Percentiles rank a stretch among this genome's conserved stretches.
phyloP scores from a whole-genome alignment of 2,329 filamentous ascomycete species.

The Penicillium crustosum region DNA sequence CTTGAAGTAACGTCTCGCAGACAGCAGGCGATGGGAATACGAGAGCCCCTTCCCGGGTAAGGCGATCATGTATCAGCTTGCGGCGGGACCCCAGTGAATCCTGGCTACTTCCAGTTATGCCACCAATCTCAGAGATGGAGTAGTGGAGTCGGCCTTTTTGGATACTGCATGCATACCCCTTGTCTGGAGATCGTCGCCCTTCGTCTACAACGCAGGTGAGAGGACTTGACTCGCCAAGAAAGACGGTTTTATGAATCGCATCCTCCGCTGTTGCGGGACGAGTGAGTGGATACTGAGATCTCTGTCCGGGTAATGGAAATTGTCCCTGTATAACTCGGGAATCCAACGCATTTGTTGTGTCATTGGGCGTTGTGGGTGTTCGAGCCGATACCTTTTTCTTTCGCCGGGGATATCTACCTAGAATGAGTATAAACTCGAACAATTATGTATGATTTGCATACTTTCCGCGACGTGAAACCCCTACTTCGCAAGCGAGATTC shows the following conservation, averaged over 20 bases:
- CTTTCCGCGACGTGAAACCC: conserved; percentile 47
- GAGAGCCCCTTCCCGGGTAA: conserved; percentile 42
- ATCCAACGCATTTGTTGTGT: not conserved
- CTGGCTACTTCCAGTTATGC: conserved; percentile 17
- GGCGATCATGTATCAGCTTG: conserved; percentile 32
- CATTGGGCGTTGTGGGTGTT: not conserved
- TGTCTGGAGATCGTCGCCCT: conserved; percentile 28
- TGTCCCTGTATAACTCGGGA: not conserved
- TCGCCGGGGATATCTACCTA: conserved; percentile 21
- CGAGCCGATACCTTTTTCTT: conserved; percentile 17
- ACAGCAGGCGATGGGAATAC: conserved; percentile 47
- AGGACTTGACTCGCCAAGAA: conserved; percentile 51
- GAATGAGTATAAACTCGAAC: not conserved
- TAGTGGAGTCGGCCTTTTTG: conserved; percentile 42
- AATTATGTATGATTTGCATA: conserved; percentile 25
- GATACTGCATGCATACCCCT: conserved; percentile 32
- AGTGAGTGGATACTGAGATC: conserved; percentile 12
- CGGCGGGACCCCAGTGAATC: conserved; percentile 27
- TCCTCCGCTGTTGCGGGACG: conserved; percentile 6
- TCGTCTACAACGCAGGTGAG: conserved; percentile 52
- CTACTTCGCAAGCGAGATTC: conserved; percentile 43
- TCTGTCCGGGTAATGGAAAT: conserved; percentile 1
- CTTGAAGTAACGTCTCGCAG: conserved; percentile 48
- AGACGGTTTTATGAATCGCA: conserved; percentile 36
- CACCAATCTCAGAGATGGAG: conserved; percentile 30